These are phyloP conservation scores for Pythium vanterpoolii DNA, from an alignment of 352 stramenopile genomes.

Conservation along the genomic window DNA sequence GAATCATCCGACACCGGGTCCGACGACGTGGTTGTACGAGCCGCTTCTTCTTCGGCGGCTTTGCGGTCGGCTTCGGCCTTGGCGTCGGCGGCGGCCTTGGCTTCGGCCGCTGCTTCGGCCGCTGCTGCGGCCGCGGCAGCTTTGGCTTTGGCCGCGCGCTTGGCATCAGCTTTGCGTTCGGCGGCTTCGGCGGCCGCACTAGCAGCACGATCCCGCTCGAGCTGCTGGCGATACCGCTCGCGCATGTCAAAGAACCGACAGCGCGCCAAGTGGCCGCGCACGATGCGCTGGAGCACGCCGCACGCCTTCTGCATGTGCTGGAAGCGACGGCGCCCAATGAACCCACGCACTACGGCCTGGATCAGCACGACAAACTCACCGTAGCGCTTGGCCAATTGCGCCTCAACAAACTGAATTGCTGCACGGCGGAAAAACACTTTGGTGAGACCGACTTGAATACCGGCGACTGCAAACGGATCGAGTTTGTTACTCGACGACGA, in stretches of 20 bases:
- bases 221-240: constrained; percentile 41
- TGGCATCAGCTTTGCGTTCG: constrained; percentile 11
- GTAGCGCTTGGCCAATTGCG: constrained; percentile 81
- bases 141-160: background rate
- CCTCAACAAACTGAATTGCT: constrained; percentile 84
- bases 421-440: constrained; percentile 83
- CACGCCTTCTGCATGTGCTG: constrained; percentile 40
- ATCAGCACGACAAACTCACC: constrained; percentile 86
- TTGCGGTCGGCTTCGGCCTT: constrained; percentile 21
- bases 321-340: constrained; percentile 51
- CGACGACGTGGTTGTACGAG: constrained; percentile 46
- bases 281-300: constrained; percentile 49
- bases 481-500: constrained; percentile 37
- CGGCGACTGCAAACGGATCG: constrained; percentile 39
- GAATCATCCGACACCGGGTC: constrained; percentile 73
- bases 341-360: constrained; percentile 59
- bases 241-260: constrained; percentile 51
- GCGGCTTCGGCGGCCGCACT: constrained; percentile 21
- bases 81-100: constrained; percentile 15
- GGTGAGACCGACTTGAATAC: constrained; percentile 77
- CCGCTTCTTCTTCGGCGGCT: constrained; percentile 41
- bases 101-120: constrained; percentile 11
- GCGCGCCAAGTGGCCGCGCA: constrained; percentile 68
- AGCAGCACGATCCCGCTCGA: constrained; percentile 36
- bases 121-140: constrained; percentile 8